Evolutionary conservation across 495 filamentous ascomycete species (phyloP).

Genomic region (Trichocladium uniseriatum): DNA sequence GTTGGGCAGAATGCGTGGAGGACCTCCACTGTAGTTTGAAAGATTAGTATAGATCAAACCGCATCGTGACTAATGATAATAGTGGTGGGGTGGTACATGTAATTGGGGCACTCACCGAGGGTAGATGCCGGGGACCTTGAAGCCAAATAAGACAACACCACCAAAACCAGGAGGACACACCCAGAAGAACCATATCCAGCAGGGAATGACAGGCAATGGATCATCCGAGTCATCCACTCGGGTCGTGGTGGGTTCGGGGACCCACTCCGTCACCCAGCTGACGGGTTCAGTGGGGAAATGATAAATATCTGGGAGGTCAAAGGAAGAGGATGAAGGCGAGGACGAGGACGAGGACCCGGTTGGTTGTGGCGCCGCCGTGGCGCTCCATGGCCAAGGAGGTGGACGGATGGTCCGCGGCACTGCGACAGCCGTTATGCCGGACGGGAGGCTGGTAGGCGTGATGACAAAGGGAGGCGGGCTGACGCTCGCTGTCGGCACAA

Average conservation of each 20-base stretch:
- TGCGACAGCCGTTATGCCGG: background rate
- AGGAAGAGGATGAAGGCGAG: background rate
- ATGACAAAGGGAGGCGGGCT: background rate
- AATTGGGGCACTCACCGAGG: background rate
- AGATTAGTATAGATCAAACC: background rate
- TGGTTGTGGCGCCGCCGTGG: background rate
- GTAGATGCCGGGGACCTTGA: background rate
- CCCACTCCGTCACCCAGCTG: background rate
- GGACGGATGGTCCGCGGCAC: background rate
- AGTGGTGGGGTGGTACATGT: too few species aligned
- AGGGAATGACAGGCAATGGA: background rate
- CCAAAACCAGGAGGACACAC: background rate
- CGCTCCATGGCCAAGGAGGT: background rate
- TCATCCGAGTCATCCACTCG: background rate
- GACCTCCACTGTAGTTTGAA: background rate
- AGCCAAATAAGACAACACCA: background rate
- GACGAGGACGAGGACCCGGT: too few species aligned
- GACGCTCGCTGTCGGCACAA: background rate
- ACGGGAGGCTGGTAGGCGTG: background rate
- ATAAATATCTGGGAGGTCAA: background rate
- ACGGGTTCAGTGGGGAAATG: background rate
- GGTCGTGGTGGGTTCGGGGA: background rate
- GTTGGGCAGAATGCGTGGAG: background rate
- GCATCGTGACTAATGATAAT: too few species aligned
- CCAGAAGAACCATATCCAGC: constrained; percentile 4